Base-by-base conservation (phyloP, 257 asterid species). In the Vinca minor region DNA sequence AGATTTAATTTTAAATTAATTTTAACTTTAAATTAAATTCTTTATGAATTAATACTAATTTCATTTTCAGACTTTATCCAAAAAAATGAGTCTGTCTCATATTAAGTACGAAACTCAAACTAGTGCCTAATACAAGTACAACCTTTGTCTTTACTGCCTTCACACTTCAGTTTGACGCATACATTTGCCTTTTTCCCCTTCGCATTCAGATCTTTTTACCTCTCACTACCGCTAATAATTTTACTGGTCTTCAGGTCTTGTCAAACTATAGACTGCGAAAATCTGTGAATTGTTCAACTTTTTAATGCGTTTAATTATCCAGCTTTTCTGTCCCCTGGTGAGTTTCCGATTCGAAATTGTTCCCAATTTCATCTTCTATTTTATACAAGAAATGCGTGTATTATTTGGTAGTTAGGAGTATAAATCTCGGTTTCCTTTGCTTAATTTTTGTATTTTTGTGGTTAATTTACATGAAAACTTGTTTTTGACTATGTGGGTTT, bases 301-400 rank as follows among this genome's bases (percentile, higher is more conserved):
- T n/a, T 12, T 28, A 35, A 53, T 60, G 63, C 23, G 18, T 69
- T 34, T 44, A n/a, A 55, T 46, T 54, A 8, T 17, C n/a, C 42
- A 59, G 32, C 14, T 45, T n/a, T 18, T 41, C 44, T 34, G 44
- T 53, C 56, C n/a, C 54, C 74, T 74, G 86, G 87, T 83, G 66
- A 59, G 73, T 81, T 69, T 67, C 56, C 52, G 52, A 47, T 62
- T 57, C 35, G 8, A 23, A 15, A 57, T 8, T 46, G 61, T 5
- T 21, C 39, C 44, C 9, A 4, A 34, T 17, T 29, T 26, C 42
- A 4, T 2, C 34, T 65, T 62, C 65, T 50, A 31, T 52, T n/a
- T 32, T 28, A 41, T 57, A 9, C 55, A 26, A 46, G 65, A 59
- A 45, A 57, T n/a, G n/a, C 18, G 60, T n/a, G 17, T 5, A 52